Base-by-base conservation (phyloP, 176 grass and related monocot species). In the Oryza coarctata region DNA sequence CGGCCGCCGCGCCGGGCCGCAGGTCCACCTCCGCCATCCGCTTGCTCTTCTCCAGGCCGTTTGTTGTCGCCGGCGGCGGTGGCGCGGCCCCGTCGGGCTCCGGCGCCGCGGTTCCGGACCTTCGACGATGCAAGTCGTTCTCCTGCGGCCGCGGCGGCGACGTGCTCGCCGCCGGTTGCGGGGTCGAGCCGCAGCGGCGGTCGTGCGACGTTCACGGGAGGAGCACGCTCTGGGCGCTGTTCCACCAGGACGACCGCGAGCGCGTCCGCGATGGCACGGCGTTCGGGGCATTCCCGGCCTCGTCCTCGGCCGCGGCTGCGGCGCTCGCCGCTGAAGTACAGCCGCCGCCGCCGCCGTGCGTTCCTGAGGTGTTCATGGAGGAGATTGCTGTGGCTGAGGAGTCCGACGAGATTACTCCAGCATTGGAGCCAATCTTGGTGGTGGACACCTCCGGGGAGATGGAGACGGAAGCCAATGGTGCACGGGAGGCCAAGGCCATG, bases 1-100 rank as follows among this genome's bases (percentile, higher is more conserved):
- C 27, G 9, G 65, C 71, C 26, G 45, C 74, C 9, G 80, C 87
- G 63, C 77, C 90, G 23, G 86, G 90, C 57, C 92, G 90, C 65
- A 90, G 79, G 88, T 98, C 95, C 82, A 98, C 91, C 78, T 99
- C 93, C 64, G 91, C 96, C 58, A 86, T 99, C 80, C 90, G 87
- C 76, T 99, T 93, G 6, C 85, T 99, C 87, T 95, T 95, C 83
- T 87, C 79, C 35, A 86, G 92, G 33, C 84, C 90, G 0, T 86
- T 86, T 67, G 65, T 31, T 13, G 78, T 15, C 30, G 65, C 38
- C 7, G 65, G 22, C 18, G 64, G 45, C 12, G 64, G 28, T 8
- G 83, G 34, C 36, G 73, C 84, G 9, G 81, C 69, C 26, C 0
- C 82, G 11, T 83, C 74, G 20, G 6, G 5, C n/a, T 88, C 85